Percentiles rank a stretch among this genome's conserved stretches.
Evolutionary conservation across 352 stramenopile species (phyloP).

Genomic region (Salisapilia sapeloensis): DNA sequence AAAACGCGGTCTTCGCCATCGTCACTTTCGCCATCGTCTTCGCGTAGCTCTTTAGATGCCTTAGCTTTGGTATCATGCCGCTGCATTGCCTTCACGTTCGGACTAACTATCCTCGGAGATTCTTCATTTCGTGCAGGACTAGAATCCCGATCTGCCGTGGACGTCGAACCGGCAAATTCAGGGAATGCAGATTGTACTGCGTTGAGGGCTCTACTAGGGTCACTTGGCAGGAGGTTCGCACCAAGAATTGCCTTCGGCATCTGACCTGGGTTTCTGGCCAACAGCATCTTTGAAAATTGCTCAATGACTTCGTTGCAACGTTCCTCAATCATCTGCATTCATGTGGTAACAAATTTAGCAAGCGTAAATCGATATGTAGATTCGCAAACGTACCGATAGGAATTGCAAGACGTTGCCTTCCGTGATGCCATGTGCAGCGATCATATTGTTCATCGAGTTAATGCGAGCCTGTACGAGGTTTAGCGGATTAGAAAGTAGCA

Average conservation of each 20-base stretch:
- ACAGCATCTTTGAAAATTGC: conserved; percentile 47
- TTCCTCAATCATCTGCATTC: conserved; percentile 55
- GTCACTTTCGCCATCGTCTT: conserved; percentile 22
- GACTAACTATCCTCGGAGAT: no score
- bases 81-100: no score
- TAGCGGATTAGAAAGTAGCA: not conserved
- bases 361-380: not conserved
- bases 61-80: no score
- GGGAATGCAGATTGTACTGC: conserved; percentile 26
- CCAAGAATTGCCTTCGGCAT: conserved; percentile 30
- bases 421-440: conserved; percentile 58
- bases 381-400: conserved; percentile 18
- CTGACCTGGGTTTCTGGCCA: conserved; percentile 49
- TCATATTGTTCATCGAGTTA: conserved; percentile 74
- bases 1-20: conserved; percentile 52
- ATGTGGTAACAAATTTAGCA: not conserved
- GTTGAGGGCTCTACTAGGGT: conserved; percentile 33
- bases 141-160: no score
- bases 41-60: conserved; percentile 3
- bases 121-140: no score
- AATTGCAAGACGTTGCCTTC: conserved; percentile 77
- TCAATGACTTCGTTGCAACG: conserved; percentile 66
- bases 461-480: conserved; percentile 25
- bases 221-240: conserved; percentile 43
- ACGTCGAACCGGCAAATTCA: conserved; percentile 5